Evolutionary conservation across 202 grass and related monocot genomes (phyloP).

Genomic region (Panicum virgatum): DNA sequence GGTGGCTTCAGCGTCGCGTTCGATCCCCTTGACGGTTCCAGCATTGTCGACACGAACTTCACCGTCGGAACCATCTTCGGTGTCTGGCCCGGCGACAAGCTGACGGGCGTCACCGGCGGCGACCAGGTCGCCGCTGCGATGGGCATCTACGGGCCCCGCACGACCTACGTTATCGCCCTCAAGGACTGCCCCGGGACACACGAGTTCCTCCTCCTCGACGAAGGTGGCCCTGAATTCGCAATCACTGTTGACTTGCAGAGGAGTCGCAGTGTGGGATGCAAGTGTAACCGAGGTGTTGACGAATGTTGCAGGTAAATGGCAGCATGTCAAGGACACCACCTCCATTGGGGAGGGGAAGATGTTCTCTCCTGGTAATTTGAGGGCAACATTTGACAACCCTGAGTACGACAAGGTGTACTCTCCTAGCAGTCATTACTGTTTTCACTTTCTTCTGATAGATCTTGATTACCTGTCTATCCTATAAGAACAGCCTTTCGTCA

Average conservation of each 20-base stretch:
- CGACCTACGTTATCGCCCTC: conserved; percentile 81
- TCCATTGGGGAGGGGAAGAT: conserved; percentile 93
- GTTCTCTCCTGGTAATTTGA: conserved; percentile 94
- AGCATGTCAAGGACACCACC: conserved; percentile 95
- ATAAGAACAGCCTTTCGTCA: not conserved
- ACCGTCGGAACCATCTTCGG: conserved; percentile 97
- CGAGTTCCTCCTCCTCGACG: conserved; percentile 92
- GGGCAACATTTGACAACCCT: conserved; percentile 90
- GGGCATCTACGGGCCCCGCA: conserved; percentile 96
- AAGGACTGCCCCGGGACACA: conserved; percentile 93
- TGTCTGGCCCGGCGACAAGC: conserved; percentile 93
- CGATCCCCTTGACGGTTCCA: conserved; percentile 92
- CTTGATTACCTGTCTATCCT: not conserved
- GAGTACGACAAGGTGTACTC: conserved; percentile 68
- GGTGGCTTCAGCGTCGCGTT: conserved; percentile 95
- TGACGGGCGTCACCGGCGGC: conserved; percentile 74
- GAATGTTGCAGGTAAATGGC: conserved; percentile 83
- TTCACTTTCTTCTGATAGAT: not conserved
- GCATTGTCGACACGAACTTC: conserved; percentile 97
- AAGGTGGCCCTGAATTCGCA: conserved; percentile 41
- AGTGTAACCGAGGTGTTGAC: not conserved
- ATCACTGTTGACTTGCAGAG: no score
- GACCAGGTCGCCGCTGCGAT: conserved; percentile 88
- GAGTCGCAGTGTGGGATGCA: not conserved
- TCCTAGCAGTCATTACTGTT: not conserved